Conservation (phyloP, 768 basidiomycete genomes). For the Amanita phalloides region DNA sequence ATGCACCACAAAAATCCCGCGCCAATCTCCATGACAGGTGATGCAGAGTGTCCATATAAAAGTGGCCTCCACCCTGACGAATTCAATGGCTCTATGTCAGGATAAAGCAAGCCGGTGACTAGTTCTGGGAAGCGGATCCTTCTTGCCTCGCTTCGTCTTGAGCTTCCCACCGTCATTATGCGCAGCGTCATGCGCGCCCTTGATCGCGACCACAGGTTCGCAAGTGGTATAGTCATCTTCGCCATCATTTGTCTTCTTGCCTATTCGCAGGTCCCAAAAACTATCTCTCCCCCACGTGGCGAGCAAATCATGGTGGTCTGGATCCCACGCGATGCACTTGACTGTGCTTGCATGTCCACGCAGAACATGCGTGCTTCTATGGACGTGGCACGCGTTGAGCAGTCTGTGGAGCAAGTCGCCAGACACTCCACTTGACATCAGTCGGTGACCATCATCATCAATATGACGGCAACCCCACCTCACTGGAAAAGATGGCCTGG, state of each 20-base stretch:
- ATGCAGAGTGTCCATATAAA: too few relatives aligned
- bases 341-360: conserved; percentile 57
- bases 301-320: conserved; percentile 43
- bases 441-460: too few relatives aligned
- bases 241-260: conserved; percentile 14
- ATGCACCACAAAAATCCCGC: too few relatives aligned
- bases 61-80: conserved; percentile 32
- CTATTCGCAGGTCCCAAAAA: conserved; percentile 61
- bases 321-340: conserved; percentile 69
- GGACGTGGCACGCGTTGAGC: conserved; percentile 44
- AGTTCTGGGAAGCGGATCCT: conserved; percentile 33
- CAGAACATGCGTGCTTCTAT: conserved; percentile 38
- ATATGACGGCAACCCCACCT: conserved; percentile 16
- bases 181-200: conserved; percentile 47
- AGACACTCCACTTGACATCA: too few relatives aligned
- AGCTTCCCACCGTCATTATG: conserved; percentile 22
- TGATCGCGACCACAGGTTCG: conserved; percentile 39
- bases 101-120: conserved; percentile 61
- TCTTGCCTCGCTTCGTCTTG: conserved; percentile 27
- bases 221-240: conserved; percentile 11
- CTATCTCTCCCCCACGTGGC: conserved; percentile 65
- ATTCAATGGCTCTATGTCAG: conserved; percentile 34
- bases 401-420: conserved; percentile 69
- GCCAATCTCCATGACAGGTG: too few relatives aligned
- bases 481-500: conserved; percentile 17